These are phyloP conservation scores for Tricholoma flavovirens DNA, from an alignment of 768 basidiomycete genomes.

Conservation along the genomic window DNA sequence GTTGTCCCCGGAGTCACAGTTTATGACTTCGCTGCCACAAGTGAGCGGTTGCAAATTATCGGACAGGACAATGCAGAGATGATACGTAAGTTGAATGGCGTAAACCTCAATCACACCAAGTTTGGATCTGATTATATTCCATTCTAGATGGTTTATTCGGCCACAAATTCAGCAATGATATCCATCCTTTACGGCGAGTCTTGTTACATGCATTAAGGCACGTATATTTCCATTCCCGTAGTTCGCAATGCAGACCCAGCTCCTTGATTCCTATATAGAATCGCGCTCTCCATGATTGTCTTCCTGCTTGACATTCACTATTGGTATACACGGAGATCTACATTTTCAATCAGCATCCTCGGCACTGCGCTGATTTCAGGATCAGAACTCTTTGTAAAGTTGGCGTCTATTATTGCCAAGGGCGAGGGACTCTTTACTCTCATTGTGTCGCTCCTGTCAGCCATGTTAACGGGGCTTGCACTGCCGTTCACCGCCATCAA, in stretches of 20 bases:
- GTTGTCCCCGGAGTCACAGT: too few species aligned
- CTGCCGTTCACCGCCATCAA: constrained; percentile 20
- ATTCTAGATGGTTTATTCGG: constrained; percentile 24
- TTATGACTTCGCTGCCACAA: too few species aligned
- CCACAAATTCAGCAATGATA: constrained; percentile 21
- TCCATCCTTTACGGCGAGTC: constrained; percentile 24
- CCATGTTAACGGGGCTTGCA: not conserved
- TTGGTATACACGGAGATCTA: constrained; percentile 28
- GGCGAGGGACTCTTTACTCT: not conserved
- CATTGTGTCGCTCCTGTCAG: not conserved
- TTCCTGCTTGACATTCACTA: constrained; percentile 18
- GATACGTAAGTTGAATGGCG: constrained; percentile 18
- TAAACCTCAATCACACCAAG: too few species aligned
- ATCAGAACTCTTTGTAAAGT: not conserved
- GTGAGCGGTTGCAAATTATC: too few species aligned
- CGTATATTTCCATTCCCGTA: constrained; percentile 7
- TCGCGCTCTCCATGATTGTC: constrained; percentile 3
- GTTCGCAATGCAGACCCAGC: not conserved
- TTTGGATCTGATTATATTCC: too few species aligned
- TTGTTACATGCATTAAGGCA: constrained; percentile 12
- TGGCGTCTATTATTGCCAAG: not conserved
- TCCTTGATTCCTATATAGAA: constrained; percentile 6
- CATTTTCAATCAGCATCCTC: constrained; percentile 23
- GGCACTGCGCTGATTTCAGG: constrained; percentile 16
- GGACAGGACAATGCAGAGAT: constrained; percentile 21